Base-by-base conservation (phyloP, 139 green algal genomes). In the Volvox africanus region DNA sequence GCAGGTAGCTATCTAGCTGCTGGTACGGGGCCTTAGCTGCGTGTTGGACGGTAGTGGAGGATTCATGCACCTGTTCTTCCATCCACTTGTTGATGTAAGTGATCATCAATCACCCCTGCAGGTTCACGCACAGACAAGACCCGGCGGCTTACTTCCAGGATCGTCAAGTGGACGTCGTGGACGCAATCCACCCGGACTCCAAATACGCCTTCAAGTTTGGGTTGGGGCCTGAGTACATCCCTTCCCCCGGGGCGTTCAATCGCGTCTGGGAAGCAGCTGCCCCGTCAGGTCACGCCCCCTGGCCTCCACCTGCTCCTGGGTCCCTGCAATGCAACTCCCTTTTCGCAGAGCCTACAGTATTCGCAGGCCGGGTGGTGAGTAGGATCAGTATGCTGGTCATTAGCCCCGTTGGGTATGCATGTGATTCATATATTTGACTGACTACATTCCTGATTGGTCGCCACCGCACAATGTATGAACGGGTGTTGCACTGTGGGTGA, bases 61-160 rank as follows among this genome's bases (percentile, higher is more conserved):
- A 55, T 55, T 55, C 44, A 5, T 55, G 9, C 44, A n/a, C n/a
- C n/a, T n/a, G 44, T 55, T 5, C 26, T 80, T 55, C 44, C 44
- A 55, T 55, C 44, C 44, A 55, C 9, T 5, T 55, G 44, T 55
- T 55, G 44, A 55, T 55, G 9, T 55, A 55, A 55, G 9, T 55
- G 44, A 55, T 55, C 44, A 55, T 55, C 9, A n/a, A 36, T 55
- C 0, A 73, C 12, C 24, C 22, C 16, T 16, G 28, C 81, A 89
- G 84, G 84, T 80, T 89, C 30, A 67, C 80, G 1, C 84, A 89
- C 26, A 36, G 84, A 16, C 84, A 89, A 44, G 68, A 89, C 65
- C 84, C 84, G 2, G 84, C 12, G 1, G 26, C 6, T 19, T 89
- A 81, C 17, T 13, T 50, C 6, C 2, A 22, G 33, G 19, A 35